A percentile compares a stretch with the other conserved stretches of the same genome.
Conservation (phyloP, 176 grass and related monocot species). For the Poa annua region DNA sequence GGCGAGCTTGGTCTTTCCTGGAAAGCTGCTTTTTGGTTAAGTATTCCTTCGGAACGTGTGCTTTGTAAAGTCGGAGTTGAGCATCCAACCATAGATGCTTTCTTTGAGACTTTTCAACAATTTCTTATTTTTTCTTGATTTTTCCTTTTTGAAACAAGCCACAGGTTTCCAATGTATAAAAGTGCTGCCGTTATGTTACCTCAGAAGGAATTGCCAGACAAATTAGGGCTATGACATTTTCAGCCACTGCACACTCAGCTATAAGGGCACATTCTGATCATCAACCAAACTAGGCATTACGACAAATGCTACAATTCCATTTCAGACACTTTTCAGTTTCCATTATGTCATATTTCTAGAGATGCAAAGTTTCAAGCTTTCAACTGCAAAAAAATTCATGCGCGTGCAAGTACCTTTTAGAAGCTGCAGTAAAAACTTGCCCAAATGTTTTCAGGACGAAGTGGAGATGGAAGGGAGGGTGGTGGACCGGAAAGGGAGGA, state of each 20-base stretch:
- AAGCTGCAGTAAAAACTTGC: neutral
- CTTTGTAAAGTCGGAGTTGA: neutral
- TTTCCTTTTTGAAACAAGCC: neutral
- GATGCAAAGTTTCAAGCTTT: too few species aligned
- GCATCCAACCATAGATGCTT: neutral
- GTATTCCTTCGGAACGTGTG: neutral
- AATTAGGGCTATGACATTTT: neutral
- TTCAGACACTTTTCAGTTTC: too few species aligned
- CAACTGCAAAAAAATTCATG: too few species aligned
- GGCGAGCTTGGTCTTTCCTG: constrained; percentile 3
- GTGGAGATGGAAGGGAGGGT: constrained; percentile 72
- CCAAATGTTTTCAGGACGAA: constrained; percentile 56
- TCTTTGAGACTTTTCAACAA: neutral
- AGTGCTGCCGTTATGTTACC: neutral
- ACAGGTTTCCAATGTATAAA: neutral
- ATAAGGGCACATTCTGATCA: constrained; percentile 14
- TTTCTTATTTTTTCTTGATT: neutral
- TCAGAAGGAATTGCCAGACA: neutral
- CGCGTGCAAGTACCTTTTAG: neutral
- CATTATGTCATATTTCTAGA: too few species aligned
- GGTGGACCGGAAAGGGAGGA: constrained; percentile 57
- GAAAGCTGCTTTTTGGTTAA: neutral
- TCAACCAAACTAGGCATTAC: neutral
- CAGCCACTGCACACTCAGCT: neutral
- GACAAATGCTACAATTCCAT: too few species aligned